Base-by-base conservation (phyloP, 495 filamentous ascomycete species). In the Pyrenula massariospora region DNA sequence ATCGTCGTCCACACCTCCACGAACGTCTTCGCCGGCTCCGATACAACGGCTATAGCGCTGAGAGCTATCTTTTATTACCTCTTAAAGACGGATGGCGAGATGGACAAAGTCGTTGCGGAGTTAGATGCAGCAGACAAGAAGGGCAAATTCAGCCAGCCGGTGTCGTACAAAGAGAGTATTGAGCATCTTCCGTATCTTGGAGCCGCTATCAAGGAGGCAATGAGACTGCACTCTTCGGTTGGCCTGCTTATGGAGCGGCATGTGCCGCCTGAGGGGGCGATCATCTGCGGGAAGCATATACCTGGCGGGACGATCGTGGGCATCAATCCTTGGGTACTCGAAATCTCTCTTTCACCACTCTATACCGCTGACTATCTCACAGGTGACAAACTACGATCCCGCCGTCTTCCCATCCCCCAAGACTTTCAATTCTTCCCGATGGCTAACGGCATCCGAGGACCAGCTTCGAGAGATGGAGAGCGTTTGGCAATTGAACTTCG, bases 201-300 rank as follows among this genome's bases (percentile, higher is more conserved):
- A 10, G 58, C 58, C 3, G 56, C 53, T 57, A 59, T 59, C 19
- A 59, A 59, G 31, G 55, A 59, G 31, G 31, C 10, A 12, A 48
- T 36, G n/a, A 25, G 58, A 12, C 19, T 59, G 19, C 58, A 59
- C 54, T 85, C 86, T 0, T 78, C 84, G 2, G 73, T 81, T 0
- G 82, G 81, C 0, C 63, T 86, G 53, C 75, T 80, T 22, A 73
- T 88, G 54, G 83, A 87, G 65, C 77, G 86, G 25, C 64, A 84
- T 50, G 83, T 87, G 1, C 85, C 84, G 1, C 60, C 66, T 22
- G 70, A 71, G 10, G 85, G 84, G 0, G 64, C 73, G 2, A 56
- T 58, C 1, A 70, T 86, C 53, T 73, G 74, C 36, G 81, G 80
- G 3, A 54, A 66, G 50, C 64, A 68, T 54, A 66, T 86, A 22